Base-by-base conservation (phyloP, 306 rosid genomes). In the Dalbergia oliveri region DNA sequence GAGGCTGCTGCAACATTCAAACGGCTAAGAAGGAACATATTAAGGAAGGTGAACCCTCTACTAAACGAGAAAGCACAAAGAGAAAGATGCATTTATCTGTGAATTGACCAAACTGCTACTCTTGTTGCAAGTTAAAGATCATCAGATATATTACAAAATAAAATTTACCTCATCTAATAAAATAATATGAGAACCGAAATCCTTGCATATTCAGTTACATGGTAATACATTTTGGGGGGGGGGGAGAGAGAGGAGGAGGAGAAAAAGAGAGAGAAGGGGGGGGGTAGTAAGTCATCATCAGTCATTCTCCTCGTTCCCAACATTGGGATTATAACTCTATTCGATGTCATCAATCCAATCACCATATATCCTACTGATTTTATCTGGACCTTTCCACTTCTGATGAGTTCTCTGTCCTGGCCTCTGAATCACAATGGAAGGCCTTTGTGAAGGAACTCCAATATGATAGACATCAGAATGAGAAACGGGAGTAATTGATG, bases 341-440 rank as follows among this genome's bases (percentile, higher is more conserved):
- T 96, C 99, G 11, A 88, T 73, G 79, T 93, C 98, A 64, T 96
- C 99, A 13, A 96, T 91, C 99, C 99, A 96, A 78, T 96, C 99
- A 31, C 99, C 99, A 23, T 96, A 96, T 88, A 96, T 96, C 90
- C 93, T 82, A 85, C 99, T 96, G 87, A 96, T 96, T 90, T 96
- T 96, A 84, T 96, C 99, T 0, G 99, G 99, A 73, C 99, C 99
- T 84, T 93, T 96, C 99, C 99, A 96, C 77, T 96, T 96, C 84
- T 96, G 97, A 76, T 89, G 97, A 73, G 97, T 51, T 91, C 97
- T 89, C 85, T 83, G 97, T 59, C 98, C 98, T 21, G 94, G 82
- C 87, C 93, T 88, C 76, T 93, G 99, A 79, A 78, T 82, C 81
- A 90, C 96, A 58, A 93, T 87, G 19, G 97, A 83, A 39, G 94